Conservation (phyloP, 1,139 yeast genomes). For the Groenewaldozyma auringiensis region DNA sequence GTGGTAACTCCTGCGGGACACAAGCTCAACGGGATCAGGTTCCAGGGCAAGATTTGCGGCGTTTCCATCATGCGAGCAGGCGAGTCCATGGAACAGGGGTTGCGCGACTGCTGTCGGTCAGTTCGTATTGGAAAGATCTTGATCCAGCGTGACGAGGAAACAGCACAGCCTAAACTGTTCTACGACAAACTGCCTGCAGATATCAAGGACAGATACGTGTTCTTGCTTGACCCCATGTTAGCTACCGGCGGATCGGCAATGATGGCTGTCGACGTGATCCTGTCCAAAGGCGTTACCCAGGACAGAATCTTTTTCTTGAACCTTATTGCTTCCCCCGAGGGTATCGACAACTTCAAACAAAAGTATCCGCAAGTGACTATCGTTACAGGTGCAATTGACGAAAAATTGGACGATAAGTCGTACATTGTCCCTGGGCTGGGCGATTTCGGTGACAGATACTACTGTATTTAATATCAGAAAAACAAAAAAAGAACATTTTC, state of each 20-base stretch:
- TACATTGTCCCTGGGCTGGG: slow-evolving; percentile 93
- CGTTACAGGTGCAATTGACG: slow-evolving; percentile 89
- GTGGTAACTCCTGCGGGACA: slow-evolving; percentile 76
- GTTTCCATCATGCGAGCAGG: slow-evolving; percentile 97
- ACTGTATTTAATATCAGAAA: slow-evolving; percentile 53
- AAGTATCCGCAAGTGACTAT: slow-evolving; percentile 79
- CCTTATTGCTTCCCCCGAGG: slow-evolving; percentile 91
- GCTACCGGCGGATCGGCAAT: slow-evolving; percentile 98
- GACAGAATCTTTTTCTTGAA: slow-evolving; percentile 84
- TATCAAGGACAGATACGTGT: slow-evolving; percentile 77
- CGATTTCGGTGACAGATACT: slow-evolving; percentile 96
- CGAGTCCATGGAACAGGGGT: slow-evolving; percentile 96
- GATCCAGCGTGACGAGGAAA: slow-evolving; percentile 95
- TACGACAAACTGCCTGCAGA: slow-evolving; percentile 93
- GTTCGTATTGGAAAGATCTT: slow-evolving; percentile 93
- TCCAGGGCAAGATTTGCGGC: slow-evolving; percentile 91
- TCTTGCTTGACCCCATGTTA: slow-evolving; percentile 89
- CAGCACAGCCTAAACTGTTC: slow-evolving; percentile 50
- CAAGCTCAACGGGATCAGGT: slow-evolving; percentile 67
- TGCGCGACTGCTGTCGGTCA: slow-evolving; percentile 91
- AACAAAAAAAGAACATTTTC: background rate
- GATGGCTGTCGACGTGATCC: slow-evolving; percentile 90
- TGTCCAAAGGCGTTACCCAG: slow-evolving; percentile 76
- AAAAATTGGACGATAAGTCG: slow-evolving; percentile 72
- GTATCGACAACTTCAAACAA: slow-evolving; percentile 67